phyloP scores from a whole-genome alignment of 73 alveolate species.

The Paramecium pentaurelia region DNA sequence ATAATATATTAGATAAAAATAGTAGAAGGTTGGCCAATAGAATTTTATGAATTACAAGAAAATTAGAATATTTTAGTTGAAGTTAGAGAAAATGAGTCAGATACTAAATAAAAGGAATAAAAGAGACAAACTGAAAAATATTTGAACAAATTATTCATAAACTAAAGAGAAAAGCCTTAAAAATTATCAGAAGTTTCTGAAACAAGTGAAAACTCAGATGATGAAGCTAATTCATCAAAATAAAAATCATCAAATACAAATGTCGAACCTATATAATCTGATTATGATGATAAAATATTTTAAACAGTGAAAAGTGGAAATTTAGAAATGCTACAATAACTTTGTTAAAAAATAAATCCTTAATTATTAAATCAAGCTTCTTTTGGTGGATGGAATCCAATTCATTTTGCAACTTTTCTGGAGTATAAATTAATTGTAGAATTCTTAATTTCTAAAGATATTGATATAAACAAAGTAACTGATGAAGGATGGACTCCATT shows the following conservation, averaged over 20 bases:
- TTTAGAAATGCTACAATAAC: neutral
- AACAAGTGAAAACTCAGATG: slow-evolving; percentile 31
- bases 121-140: neutral
- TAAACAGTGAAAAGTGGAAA: neutral
- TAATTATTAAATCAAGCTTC: neutral
- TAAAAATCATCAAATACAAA: neutral
- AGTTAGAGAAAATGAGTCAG: slow-evolving; percentile 5
- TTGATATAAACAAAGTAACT: slow-evolving; percentile 28
- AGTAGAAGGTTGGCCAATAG: slow-evolving; percentile 14
- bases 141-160: neutral
- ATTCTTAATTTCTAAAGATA: neutral
- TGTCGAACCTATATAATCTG: neutral
- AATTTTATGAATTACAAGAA: slow-evolving; percentile 13
- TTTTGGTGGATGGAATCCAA: slow-evolving; percentile 48
- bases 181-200: slow-evolving; percentile 8
- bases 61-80: slow-evolving; percentile 37
- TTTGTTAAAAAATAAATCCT: neutral
- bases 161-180: neutral
- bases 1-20: neutral
- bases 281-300: neutral
- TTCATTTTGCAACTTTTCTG: slow-evolving; percentile 26
- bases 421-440: neutral
- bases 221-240: neutral
- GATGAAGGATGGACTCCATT: slow-evolving; percentile 47
- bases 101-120: neutral